A percentile compares a stretch with the other conserved stretches of the same genome.
Conservation (phyloP, 441 rosid species). For the Pelargonium citronellum region DNA sequence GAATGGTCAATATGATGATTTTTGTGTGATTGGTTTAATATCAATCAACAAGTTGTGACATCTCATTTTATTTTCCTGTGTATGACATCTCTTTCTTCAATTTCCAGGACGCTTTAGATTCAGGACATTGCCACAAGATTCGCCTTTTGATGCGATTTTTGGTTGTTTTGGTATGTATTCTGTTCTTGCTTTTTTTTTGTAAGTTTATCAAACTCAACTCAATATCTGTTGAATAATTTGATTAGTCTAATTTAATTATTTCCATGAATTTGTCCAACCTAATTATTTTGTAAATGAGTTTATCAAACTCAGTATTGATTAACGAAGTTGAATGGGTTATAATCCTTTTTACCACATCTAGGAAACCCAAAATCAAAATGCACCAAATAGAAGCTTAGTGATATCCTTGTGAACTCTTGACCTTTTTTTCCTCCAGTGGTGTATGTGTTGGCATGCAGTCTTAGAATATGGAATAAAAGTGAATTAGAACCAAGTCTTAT, state of each 20-base stretch:
- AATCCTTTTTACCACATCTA: not conserved
- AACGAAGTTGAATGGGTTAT: not conserved
- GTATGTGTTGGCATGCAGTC: not conserved
- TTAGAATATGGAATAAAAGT: not conserved
- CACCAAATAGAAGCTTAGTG: not conserved
- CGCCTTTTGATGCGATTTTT: slow-evolving; percentile 83
- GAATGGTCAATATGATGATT: not conserved
- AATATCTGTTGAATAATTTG: too few relatives aligned
- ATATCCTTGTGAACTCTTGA: not conserved
- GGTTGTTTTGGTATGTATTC: slow-evolving; percentile 62
- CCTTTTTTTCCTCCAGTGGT: not conserved
- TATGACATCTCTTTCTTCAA: slow-evolving; percentile 1
- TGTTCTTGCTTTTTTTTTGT: slow-evolving; percentile 14
- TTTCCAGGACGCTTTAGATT: slow-evolving; percentile 69
- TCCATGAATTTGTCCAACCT: not conserved
- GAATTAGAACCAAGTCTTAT: not conserved
- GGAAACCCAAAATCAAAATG: not conserved
- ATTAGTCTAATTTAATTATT: too few relatives aligned
- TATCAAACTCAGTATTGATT: not conserved
- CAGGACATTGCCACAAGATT: slow-evolving; percentile 63
- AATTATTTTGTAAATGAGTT: not conserved
- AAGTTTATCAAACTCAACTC: too few relatives aligned
- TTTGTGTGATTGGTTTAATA: not conserved
- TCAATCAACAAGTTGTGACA: not conserved
- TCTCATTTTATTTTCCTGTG: not conserved